These are phyloP conservation scores for Epichloe brachyelytri DNA, from an alignment of 2,329 filamentous ascomycete species.

Conservation along the genomic window DNA sequence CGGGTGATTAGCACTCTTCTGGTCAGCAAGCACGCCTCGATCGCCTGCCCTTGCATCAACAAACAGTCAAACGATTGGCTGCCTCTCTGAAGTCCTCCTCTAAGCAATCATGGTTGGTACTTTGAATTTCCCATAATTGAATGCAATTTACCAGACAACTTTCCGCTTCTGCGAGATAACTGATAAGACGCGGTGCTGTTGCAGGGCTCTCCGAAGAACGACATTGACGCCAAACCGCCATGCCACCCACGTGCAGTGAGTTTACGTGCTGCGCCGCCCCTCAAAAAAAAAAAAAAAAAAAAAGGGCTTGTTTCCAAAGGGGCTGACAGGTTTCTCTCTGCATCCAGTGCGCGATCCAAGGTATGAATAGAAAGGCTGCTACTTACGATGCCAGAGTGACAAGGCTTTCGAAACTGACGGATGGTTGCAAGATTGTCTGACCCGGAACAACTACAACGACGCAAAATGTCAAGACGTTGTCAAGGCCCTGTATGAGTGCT, in stretches of 20 bases:
- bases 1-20: too few species aligned
- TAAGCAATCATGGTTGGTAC: not conserved
- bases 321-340: slow-evolving; percentile 2
- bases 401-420: not conserved
- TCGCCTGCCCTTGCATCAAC: too few species aligned
- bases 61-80: too few species aligned
- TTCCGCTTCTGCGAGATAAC: not conserved
- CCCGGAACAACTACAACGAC: slow-evolving; percentile 75
- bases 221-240: slow-evolving; percentile 61
- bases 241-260: slow-evolving; percentile 76
- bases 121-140: not conserved
- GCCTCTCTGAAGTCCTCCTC: too few species aligned
- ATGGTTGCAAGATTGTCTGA: slow-evolving; percentile 59
- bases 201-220: slow-evolving; percentile 41
- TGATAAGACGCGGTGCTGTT: not conserved
- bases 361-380: slow-evolving; percentile 29
- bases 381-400: not conserved
- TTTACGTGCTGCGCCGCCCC: not conserved
- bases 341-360: slow-evolving; percentile 73
- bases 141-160: not conserved
- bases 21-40: too few species aligned
- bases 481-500: slow-evolving; percentile 86
- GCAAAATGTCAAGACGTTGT: slow-evolving; percentile 66
- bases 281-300: rapidly evolving
- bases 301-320: too few species aligned